phyloP scores from a whole-genome alignment of 2,329 filamentous ascomycete species.

The Aspergillus pseudoglaucus region DNA sequence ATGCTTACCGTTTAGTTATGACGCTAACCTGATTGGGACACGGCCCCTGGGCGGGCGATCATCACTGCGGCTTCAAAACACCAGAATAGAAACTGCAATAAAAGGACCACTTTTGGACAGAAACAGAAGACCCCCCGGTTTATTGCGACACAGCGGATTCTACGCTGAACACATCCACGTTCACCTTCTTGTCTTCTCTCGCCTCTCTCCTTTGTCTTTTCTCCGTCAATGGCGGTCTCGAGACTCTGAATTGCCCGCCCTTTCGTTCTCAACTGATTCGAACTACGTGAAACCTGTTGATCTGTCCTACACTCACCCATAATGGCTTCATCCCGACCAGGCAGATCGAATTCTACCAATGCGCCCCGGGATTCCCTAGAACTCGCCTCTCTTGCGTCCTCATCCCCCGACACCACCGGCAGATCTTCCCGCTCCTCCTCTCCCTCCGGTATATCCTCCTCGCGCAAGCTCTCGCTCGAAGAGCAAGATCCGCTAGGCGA shows the following conservation, averaged over 20 bases:
- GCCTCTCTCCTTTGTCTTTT: background rate
- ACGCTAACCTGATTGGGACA: too few relatives aligned
- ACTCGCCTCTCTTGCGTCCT: conserved; percentile 88
- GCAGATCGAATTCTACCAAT: conserved; percentile 17
- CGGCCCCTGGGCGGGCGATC: conserved; percentile 3
- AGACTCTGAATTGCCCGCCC: background rate
- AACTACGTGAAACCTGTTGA: background rate
- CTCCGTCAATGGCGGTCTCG: conserved; percentile 1
- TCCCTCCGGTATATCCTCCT: conserved; percentile 83
- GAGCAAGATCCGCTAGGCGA: conserved; percentile 68
- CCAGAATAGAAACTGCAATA: too few relatives aligned
- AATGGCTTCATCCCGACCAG: conserved; percentile 21
- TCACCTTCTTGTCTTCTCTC: conserved; percentile 1
- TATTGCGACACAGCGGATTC: too few relatives aligned
- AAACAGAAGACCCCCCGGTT: too few relatives aligned
- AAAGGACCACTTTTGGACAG: too few relatives aligned
- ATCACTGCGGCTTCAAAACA: conserved; percentile 1
- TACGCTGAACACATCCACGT: background rate
- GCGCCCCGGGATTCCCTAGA: conserved; percentile 84
- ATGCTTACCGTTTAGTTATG: too few relatives aligned
- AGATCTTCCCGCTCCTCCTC: conserved; percentile 67
- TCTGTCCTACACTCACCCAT: conserved; percentile 1
- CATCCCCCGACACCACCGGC: conserved; percentile 58
- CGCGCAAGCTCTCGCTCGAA: conserved; percentile 80
- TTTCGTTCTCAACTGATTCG: background rate